Base-by-base conservation (phyloP, 768 basidiomycete genomes). In the Panus rudis region DNA sequence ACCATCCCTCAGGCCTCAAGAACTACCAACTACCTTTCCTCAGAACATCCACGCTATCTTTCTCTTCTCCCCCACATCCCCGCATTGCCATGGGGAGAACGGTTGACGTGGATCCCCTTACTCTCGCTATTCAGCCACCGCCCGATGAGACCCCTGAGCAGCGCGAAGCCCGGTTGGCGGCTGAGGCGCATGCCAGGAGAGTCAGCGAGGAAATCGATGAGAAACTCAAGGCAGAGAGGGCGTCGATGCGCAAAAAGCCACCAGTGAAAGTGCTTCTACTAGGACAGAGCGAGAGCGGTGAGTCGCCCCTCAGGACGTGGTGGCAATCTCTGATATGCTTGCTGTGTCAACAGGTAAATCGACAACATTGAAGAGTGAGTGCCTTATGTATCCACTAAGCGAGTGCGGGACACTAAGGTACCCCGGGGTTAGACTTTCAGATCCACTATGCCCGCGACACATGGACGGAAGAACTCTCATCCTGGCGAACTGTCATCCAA, bases 151-250 rank as follows among this genome's bases (percentile, higher is more conserved):
- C 81, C 0, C 64, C 69, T 1, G 72, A 75, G 20, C 71, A 79
- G 47, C 74, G 73, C 31, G 65, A 66, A 27, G 61, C 63, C 14
- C 71, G 87, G 25, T 76, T 84, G 53, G 63, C 60, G 11, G 72
- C 71, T 4, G 87, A 88, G 60, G 71, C 70, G 0, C 75, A 79
- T 45, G 86, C 83, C 0, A 72, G 74, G 53, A 65, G 70, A 48
- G 65, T 83, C 32, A 77, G 81, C 61, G 82, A 88, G 32, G 72
- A 77, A 47, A 90, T 90, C 46, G 87, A 90, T 67, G 83, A 83
- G 42, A 73, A 78, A 59, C 64, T 90, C 32, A 72, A 75, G 39
- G 69, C 66, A 41, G 86, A 88, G 57, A 72, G 65, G 48, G 70
- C 72, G 12, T 68, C 65, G 1, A 63, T 78, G 43, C 80, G 68